phyloP scores from a whole-genome alignment of 1,284 basidiomycete species.

The Boletellus sp. region DNA sequence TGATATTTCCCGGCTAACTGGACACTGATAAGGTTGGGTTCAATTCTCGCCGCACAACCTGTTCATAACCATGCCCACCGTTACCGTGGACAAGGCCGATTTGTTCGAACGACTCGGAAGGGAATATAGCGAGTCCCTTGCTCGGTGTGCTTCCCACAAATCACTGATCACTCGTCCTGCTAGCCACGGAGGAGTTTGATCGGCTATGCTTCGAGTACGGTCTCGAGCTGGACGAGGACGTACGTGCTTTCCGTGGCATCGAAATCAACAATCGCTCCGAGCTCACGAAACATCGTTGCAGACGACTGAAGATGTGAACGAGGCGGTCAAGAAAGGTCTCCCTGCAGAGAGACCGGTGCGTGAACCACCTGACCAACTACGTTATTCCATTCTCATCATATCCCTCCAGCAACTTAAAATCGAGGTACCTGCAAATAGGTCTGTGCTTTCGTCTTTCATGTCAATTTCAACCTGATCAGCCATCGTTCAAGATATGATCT shows the following conservation, averaged over 20 bases:
- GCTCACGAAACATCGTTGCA: slow-evolving; percentile 32
- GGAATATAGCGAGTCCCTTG: slow-evolving; percentile 65
- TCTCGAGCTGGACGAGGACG: slow-evolving; percentile 96
- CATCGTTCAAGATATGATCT: slow-evolving; percentile 81
- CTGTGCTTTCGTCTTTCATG: slow-evolving; percentile 7
- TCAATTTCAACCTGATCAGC: background rate
- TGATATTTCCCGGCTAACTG: background rate
- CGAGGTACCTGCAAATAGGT: slow-evolving; percentile 95
- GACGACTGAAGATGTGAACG: slow-evolving; percentile 89
- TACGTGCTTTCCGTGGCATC: slow-evolving; percentile 40
- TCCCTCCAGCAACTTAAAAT: slow-evolving; percentile 89
- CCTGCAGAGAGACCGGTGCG: slow-evolving; percentile 79
- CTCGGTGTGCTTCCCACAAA: slow-evolving; percentile 1
- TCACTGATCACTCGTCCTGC: slow-evolving; percentile 21
- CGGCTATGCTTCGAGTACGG: slow-evolving; percentile 97
- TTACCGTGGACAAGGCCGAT: slow-evolving; percentile 93
- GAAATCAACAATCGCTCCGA: background rate
- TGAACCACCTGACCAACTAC: slow-evolving; percentile 7
- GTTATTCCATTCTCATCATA: slow-evolving; percentile 4
- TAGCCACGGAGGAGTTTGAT: slow-evolving; percentile 93
- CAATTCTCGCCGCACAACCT: background rate
- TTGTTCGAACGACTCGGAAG: slow-evolving; percentile 86
- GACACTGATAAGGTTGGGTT: too few relatives aligned
- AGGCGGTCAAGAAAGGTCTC: slow-evolving; percentile 75
- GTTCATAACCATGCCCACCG: slow-evolving; percentile 76